phyloP scores from a whole-genome alignment of 1,284 basidiomycete species.

The Taiwanofungus camphoratus region DNA sequence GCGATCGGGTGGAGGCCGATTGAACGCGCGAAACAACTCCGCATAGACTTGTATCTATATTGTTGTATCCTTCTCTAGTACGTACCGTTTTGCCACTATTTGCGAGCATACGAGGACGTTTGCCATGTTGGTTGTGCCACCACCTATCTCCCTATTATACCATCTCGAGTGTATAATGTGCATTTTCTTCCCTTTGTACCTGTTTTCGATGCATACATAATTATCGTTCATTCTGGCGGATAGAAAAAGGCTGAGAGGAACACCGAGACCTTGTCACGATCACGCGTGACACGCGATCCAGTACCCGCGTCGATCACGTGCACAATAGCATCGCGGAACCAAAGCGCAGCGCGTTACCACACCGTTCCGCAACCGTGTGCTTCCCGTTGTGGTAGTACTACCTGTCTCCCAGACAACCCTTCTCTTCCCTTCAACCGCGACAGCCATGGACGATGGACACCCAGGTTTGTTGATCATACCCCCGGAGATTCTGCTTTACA shows the following conservation, averaged over 20 bases:
- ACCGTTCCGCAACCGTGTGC: background rate
- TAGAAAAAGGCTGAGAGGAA: no score
- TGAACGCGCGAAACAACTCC: constrained; percentile 15
- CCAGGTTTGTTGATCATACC: constrained; percentile 31
- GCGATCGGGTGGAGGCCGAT: constrained; percentile 26
- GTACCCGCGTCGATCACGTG: no score
- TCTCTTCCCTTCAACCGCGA: background rate
- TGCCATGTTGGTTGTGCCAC: no score
- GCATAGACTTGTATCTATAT: constrained; percentile 3
- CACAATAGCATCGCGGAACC: no score
- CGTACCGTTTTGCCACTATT: background rate
- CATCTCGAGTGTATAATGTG: background rate
- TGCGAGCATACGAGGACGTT: no score
- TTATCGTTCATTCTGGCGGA: no score
- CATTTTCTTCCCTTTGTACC: background rate
- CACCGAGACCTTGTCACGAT: no score
- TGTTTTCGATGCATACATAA: background rate
- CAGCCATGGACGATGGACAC: background rate
- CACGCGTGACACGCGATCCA: no score
- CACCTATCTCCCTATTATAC: no score
- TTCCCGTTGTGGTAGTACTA: background rate
- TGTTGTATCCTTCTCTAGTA: background rate
- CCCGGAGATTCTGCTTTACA: constrained; percentile 51
- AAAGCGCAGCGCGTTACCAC: no score
- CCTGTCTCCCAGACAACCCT: background rate